Evolutionary conservation across 176 grass and related monocot genomes (phyloP), one percentile per base, ranked within the genome.

Genomic region (Oryza glaberrima): DNA sequence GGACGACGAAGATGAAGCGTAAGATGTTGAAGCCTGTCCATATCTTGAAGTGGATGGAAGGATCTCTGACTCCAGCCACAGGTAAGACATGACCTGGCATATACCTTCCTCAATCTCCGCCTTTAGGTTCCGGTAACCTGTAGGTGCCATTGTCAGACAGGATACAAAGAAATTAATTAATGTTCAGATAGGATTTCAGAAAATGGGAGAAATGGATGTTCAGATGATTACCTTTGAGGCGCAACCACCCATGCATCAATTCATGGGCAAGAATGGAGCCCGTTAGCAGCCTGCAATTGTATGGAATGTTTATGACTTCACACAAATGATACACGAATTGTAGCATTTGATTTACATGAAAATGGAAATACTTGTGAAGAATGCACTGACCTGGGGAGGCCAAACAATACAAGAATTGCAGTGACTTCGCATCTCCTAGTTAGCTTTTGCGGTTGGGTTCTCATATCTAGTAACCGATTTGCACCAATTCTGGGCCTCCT

Each of bases 191-290:
- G 38, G 4, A 67, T 32, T 15, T 40, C 41, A 64, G 10, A 78
- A 73, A 13, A 67, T 61, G 68, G 1, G 23, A 5, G 1, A 9
- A 1, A 32, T 58, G 7, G 40, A 69, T 30, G 67, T 48, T 73
- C 32, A 72, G 7, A 75, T 54, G 3, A 40, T 9, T 17, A 96
- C 96, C 91, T 96, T 99, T 99, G 51, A 95, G 96, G 77, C 96
- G 91, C 82, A 95, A 84, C 93, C 93, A 98, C 15, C 89, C 89
- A 3, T 98, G 93, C 96, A 98, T 95, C 70, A 98, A 72, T 88
- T 98, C 96, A 83, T 98, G 96, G 85, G 91, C 91, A 85, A 98
- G 93, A 78, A 98, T 98, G 51, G 96, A 99, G 4, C 96, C 96
- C 23, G 96, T 98, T 81, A 98, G 75, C 45, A 98, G 83, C 88